These are phyloP conservation scores for Strigomonas culicis DNA, from an alignment of 208 protist genomes.

Conservation along the genomic window DNA sequence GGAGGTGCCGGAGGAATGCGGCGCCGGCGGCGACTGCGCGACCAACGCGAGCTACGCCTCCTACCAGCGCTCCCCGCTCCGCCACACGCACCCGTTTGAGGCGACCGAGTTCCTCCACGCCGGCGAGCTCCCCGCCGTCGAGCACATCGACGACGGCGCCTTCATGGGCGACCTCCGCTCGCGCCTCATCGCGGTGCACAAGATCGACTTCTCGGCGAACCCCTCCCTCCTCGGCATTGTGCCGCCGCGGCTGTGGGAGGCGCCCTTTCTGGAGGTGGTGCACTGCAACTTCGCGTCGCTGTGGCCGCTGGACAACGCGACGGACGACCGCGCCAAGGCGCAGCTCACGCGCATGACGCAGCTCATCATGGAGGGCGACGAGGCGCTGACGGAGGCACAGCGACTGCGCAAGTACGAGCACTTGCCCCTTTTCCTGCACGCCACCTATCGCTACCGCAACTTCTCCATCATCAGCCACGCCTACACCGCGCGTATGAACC, in stretches of 20 bases:
- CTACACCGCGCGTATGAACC: too few relatives aligned
- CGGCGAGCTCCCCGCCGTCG: not conserved
- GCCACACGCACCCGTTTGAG: too few relatives aligned
- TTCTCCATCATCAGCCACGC: too few relatives aligned
- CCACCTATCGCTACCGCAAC: too few relatives aligned
- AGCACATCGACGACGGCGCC: slow-evolving; percentile 23
- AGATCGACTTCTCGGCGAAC: slow-evolving; percentile 40
- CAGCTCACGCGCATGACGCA: slow-evolving; percentile 11
- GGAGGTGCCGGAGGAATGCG: too few relatives aligned
- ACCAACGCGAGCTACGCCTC: too few relatives aligned
- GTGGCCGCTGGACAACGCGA: slow-evolving; percentile 8
- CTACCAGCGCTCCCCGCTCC: too few relatives aligned
- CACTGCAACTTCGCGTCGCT: slow-evolving; percentile 9
- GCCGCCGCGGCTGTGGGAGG: slow-evolving; percentile 8
- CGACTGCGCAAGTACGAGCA: too few relatives aligned
- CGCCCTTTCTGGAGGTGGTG: slow-evolving; percentile 3
- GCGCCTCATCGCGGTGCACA: slow-evolving; percentile 28
- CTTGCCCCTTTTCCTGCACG: too few relatives aligned
- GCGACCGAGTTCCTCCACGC: too few relatives aligned
- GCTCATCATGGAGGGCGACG: not conserved
- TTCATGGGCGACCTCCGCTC: slow-evolving; percentile 43
- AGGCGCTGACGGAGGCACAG: too few relatives aligned
- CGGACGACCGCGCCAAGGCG: slow-evolving; percentile 6
- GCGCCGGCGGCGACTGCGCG: too few relatives aligned
- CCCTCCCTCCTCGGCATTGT: slow-evolving; percentile 24